Evolutionary conservation across 352 stramenopile species (phyloP).

Genomic region (Thraustochytrium sp.): DNA sequence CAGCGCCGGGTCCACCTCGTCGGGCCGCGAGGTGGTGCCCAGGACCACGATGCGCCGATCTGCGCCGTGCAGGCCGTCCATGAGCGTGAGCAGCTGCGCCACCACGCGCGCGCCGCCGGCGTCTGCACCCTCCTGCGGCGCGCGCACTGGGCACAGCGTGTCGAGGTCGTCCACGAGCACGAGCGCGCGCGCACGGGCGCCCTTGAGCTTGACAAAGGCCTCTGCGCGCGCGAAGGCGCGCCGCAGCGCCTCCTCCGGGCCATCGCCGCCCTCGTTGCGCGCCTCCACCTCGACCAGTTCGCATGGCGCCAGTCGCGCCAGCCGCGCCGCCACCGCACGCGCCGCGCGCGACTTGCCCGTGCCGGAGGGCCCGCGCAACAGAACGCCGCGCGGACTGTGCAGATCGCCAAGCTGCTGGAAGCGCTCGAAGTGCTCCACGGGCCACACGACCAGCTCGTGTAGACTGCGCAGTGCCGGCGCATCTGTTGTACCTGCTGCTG

Average conservation of each 20-base stretch:
- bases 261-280: neutral
- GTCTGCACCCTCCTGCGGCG: conserved; percentile 54
- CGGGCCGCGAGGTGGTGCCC: conserved; percentile 85
- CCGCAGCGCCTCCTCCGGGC: neutral
- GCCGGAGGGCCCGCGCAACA: conserved; percentile 26
- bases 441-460: conserved; percentile 8
- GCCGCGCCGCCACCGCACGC: neutral
- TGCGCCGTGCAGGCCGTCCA: conserved; percentile 84
- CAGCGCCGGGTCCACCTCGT: conserved; percentile 88
- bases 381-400: neutral
- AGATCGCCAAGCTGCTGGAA: neutral
- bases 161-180: conserved; percentile 96
- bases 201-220: neutral
- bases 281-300: neutral
- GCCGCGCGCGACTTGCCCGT: conserved; percentile 29
- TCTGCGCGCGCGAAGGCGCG: neutral
- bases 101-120: conserved; percentile 63
- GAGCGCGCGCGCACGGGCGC: conserved; percentile 60
- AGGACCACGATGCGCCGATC: conserved; percentile 84
- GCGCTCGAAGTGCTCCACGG: neutral
- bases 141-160: conserved; percentile 81
- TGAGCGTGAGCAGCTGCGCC: conserved; percentile 86
- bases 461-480: neutral
- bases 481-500: no score
- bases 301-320: neutral